A percentile compares a stretch with the other conserved stretches of the same genome.
Conservation (phyloP, 2,329 filamentous ascomycete genomes). For the Teratosphaeria pseudoeucalypti region DNA sequence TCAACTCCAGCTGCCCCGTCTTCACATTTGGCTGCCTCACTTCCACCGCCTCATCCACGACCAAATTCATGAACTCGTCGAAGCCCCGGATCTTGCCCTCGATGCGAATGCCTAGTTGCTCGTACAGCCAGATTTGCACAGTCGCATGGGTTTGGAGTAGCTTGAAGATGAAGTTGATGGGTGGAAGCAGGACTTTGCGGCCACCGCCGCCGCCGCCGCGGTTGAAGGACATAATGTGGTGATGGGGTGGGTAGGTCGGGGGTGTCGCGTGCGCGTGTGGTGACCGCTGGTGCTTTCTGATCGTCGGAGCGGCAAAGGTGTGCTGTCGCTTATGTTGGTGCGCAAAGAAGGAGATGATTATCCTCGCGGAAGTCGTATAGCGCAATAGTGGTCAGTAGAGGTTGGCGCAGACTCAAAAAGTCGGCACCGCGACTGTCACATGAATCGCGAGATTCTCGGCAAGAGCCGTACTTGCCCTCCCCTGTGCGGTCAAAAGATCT, state of each 20-base stretch:
- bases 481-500: neutral
- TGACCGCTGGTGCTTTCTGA: neutral
- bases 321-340: neutral
- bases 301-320: neutral
- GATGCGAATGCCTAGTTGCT: slow-evolving; percentile 87
- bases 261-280: neutral
- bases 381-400: neutral
- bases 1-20: slow-evolving; percentile 38
- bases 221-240: neutral
- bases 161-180: slow-evolving; percentile 89
- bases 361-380: too few species aligned
- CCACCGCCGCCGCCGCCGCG: slow-evolving; percentile 40
- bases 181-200: slow-evolving; percentile 59
- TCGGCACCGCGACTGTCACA: neutral
- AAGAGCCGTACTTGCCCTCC: neutral
- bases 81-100: slow-evolving; percentile 96
- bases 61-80: slow-evolving; percentile 99
- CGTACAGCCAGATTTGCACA: slow-evolving; percentile 92
- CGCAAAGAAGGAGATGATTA: too few species aligned
- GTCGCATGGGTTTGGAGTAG: slow-evolving; percentile 74
- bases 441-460: neutral
- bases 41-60: slow-evolving; percentile 90
- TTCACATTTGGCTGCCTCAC: slow-evolving; percentile 72
- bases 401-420: neutral
- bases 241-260: neutral